Evolutionary conservation across 2,329 filamentous ascomycete species (phyloP).

Genomic region (Neofusicoccum kwambonambiense): DNA sequence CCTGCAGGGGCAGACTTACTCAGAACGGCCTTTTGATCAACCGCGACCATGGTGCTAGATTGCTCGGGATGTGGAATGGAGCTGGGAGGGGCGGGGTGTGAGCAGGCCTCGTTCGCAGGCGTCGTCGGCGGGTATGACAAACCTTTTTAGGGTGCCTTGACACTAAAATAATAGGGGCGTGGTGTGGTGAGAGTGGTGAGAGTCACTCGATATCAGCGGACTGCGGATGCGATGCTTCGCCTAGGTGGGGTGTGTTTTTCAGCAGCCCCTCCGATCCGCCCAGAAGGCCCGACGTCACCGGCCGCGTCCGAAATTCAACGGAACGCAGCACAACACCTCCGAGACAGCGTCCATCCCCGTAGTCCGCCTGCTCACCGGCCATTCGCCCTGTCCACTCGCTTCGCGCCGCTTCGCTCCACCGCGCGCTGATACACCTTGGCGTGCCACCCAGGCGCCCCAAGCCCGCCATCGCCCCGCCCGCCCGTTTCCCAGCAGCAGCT

Average conservation of each 20-base stretch:
- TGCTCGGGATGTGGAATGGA: not conserved
- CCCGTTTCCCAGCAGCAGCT: not conserved
- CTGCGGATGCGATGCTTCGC: slow-evolving; percentile 1
- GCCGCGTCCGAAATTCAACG: not conserved
- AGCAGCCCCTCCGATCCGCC: not conserved
- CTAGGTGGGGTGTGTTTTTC: not conserved
- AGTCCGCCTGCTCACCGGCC: not conserved
- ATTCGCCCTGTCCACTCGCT: slow-evolving; percentile 3
- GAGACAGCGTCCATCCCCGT: slow-evolving; percentile 7
- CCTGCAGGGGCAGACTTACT: slow-evolving; percentile 52
- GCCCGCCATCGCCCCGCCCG: not conserved
- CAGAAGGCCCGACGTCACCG: slow-evolving; percentile 16
- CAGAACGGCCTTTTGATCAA: slow-evolving; percentile 68
- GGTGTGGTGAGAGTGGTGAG: slow-evolving; percentile 12
- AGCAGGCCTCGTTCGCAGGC: not conserved
- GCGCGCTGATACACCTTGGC: not conserved
- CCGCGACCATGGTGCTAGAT: slow-evolving; percentile 58
- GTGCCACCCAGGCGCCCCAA: not conserved
- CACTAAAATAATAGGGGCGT: not conserved
- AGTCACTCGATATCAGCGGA: slow-evolving; percentile 18
- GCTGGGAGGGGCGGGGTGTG: not conserved
- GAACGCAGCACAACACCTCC: not conserved
- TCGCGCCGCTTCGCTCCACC: slow-evolving; percentile 10
- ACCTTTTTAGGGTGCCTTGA: not conserved
- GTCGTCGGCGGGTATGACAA: not conserved